Base-by-base conservation (phyloP, 208 protist species). In the Zelonia costaricensis region DNA sequence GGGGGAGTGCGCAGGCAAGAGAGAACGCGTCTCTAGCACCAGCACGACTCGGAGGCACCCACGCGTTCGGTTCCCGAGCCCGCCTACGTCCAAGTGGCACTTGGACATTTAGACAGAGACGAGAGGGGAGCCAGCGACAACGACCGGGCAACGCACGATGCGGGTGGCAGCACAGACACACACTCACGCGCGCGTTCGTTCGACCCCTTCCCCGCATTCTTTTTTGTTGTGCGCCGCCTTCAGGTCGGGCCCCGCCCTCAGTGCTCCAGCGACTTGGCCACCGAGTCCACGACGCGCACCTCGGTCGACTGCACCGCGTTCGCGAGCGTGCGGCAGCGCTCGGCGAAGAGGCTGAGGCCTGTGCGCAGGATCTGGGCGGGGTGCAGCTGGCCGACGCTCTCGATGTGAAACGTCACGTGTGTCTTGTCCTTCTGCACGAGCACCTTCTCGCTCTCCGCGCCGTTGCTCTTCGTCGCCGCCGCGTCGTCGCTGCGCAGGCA, bases 401-500 rank as follows among this genome's bases (percentile, higher is more conserved):
- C 93, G 25, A 97, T 62, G 69, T 89, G 80, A 59, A 97, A 97
- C 25, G 85, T 63, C 23, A 97, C 80, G 20, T 68, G 54, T 9
- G 89, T 91, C 69, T 95, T 96, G 43, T 94, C 71, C 77, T 93
- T 93, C 60, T 90, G 74, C 20, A 97, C 74, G 5, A 67, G 40
- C 1, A 96, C 62, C 22, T 80, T 76, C 15, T 84, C 73, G 12
- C 74, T 78, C 42, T 61, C 42, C 1, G 25, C 22, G 2, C 57
- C 33, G 4, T 44, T 46, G 0, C 10, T 15, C 36, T 9, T 15
- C 1, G 66, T 25, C 1, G 44, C 42, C 0, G 51, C 66, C 1
- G 56, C 51, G 58, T 55, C 66, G 25, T 93, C 96, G 18, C 56
- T 70, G 53, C 98, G 85, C 38, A 99, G 89, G 61, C 98, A 99